Conservation (phyloP, 768 basidiomycete genomes). For the Guyanaporus albipodus region DNA sequence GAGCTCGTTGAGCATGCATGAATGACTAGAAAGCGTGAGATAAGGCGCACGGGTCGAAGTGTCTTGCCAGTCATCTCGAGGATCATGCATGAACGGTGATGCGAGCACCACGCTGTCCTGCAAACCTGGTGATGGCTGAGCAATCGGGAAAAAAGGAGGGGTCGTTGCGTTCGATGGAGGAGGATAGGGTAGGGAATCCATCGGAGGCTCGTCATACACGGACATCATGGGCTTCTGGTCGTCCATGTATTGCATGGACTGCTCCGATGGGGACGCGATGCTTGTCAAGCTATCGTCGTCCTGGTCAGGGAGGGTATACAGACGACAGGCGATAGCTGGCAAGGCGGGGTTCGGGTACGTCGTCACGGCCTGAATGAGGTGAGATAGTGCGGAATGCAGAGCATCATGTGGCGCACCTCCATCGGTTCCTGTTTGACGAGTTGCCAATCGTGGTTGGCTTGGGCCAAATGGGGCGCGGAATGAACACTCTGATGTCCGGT, state of each 20-base stretch:
- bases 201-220: conserved; percentile 23
- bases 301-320: conserved; percentile 16
- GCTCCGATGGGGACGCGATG: neutral
- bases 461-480: neutral
- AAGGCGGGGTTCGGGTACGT: conserved; percentile 13
- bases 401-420: conserved; percentile 19
- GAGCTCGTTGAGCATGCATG: conserved; percentile 20
- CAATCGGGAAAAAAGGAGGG: conserved; percentile 17
- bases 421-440: conserved; percentile 23
- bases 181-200: conserved; percentile 31
- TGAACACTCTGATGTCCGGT: neutral
- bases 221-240: conserved; percentile 8
- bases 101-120: conserved; percentile 14
- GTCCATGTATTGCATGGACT: conserved; percentile 9
- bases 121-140: conserved; percentile 4
- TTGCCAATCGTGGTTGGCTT: conserved; percentile 17
- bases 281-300: conserved; percentile 7
- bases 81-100: conserved; percentile 14
- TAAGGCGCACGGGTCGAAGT: neutral
- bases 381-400: neutral
- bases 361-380: conserved; percentile 7
- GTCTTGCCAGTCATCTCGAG: conserved; percentile 25
- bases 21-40: conserved; percentile 9
- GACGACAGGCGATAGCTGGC: conserved; percentile 5
- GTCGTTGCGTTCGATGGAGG: conserved; percentile 23